Conservation (phyloP, 2,329 filamentous ascomycete genomes). For the Aspergillus transmontanensis region DNA sequence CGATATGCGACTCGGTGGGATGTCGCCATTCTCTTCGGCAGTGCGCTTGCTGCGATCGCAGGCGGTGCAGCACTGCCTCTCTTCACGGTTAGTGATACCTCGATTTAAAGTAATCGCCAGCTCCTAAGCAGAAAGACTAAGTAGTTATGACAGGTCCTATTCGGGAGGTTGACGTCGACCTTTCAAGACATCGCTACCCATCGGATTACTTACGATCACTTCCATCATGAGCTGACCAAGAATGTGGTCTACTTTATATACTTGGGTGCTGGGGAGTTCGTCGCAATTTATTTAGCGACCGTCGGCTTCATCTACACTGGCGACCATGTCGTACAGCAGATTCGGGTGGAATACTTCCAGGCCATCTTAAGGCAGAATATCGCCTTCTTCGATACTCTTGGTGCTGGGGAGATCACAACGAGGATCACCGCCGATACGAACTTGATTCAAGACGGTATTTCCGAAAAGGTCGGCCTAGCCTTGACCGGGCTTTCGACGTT, state of each 20-base stretch:
- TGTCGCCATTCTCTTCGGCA: slow-evolving; percentile 60
- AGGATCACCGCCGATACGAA: slow-evolving; percentile 91
- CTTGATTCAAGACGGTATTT: slow-evolving; percentile 86
- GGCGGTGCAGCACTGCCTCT: slow-evolving; percentile 74
- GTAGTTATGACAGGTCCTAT: slow-evolving; percentile 54
- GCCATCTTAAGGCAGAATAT: slow-evolving; percentile 85
- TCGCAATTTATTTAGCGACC: slow-evolving; percentile 73
- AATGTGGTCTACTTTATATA: slow-evolving; percentile 82
- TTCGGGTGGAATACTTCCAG: slow-evolving; percentile 76
- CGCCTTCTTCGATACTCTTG: slow-evolving; percentile 86
- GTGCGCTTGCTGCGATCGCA: slow-evolving; percentile 63
- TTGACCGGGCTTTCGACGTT: slow-evolving; percentile 77
- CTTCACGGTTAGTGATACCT: slow-evolving; percentile 63
- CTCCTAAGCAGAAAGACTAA: neutral
- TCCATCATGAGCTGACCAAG: slow-evolving; percentile 59
- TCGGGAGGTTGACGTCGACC: slow-evolving; percentile 71
- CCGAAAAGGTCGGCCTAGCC: slow-evolving; percentile 80
- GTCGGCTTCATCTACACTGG: slow-evolving; percentile 86
- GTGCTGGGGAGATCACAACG: slow-evolving; percentile 86
- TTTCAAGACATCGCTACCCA: slow-evolving; percentile 67
- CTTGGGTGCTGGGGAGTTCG: slow-evolving; percentile 74
- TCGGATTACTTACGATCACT: slow-evolving; percentile 52
- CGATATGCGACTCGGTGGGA: slow-evolving; percentile 68
- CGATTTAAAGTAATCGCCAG: neutral
- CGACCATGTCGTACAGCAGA: slow-evolving; percentile 74